Base-by-base conservation (phyloP, 78 protist species). In the Chrysochromulina parva region DNA sequence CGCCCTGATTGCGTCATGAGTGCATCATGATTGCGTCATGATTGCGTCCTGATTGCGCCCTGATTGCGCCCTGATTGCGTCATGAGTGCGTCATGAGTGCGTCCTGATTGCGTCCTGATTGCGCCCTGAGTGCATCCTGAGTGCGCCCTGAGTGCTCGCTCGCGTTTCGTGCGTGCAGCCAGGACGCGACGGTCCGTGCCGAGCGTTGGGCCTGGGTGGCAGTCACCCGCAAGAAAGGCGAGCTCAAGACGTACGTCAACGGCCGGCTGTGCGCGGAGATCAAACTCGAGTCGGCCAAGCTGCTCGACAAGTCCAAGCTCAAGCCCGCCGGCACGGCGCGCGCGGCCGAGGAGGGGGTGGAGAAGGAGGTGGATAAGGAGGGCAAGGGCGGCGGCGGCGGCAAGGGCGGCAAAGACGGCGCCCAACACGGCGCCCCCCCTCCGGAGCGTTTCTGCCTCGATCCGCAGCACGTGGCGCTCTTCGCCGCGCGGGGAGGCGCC, bases 151-250 rank as follows among this genome's bases (percentile, higher is more conserved):
- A 38, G 38, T 38, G 38, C 38, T 38, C 38, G 38, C 38, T 38
- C 38, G 38, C 38, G 38, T 38, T 38, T 38, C 38, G 38, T 38
- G 38, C 38, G 38, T 38, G 38, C 38, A 66, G 14, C 73, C 24
- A 9, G 24, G 53, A 55, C 38, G 28, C 89, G 52, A 10, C 55
- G 47, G 6, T 85, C 69, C 14, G 28, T n/a, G 69, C 89, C 89
- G 89, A 48, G 19, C 60, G 67, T 16, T 85, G 89, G 89, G 67
- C 89, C 22, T 57, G 89, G 52, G 47, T 85, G 53, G 67, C 28
- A 6, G 28, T 85, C 69, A 85, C 89, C 55, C 60, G 74, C 71
- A 57, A 57, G 60, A 11, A 1, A 9, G 73, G 73, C 73, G 67
- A 54, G 54, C 55, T 85, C 17, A 14, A 5, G n/a, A 85, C 89